phyloP scores from a whole-genome alignment of 768 basidiomycete species.

The Cytidiella melzeri region DNA sequence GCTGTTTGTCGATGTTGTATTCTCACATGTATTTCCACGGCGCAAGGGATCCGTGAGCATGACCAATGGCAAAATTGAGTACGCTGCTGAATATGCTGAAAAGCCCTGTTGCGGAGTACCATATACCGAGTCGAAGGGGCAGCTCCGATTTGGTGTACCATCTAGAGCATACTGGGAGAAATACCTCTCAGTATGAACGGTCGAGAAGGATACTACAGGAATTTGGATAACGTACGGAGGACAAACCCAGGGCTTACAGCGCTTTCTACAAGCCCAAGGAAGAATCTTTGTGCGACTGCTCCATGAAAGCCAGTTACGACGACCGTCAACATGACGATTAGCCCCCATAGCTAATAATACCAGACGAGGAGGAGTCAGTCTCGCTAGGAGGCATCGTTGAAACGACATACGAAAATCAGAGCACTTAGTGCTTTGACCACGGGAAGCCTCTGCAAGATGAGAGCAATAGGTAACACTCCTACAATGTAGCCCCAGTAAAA shows the following conservation, averaged over 20 bases:
- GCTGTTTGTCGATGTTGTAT: background rate
- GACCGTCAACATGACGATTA: slow-evolving; percentile 10
- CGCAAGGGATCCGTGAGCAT: slow-evolving; percentile 2
- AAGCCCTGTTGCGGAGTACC: slow-evolving; percentile 9
- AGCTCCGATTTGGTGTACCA: slow-evolving; percentile 12
- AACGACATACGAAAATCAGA: slow-evolving; percentile 4
- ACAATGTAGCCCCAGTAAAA: slow-evolving; percentile 12
- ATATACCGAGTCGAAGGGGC: slow-evolving; percentile 9
- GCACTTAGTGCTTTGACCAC: slow-evolving; percentile 6
- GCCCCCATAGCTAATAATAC: slow-evolving; percentile 5
- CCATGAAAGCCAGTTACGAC: slow-evolving; percentile 3
- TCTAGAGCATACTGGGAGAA: slow-evolving; percentile 5
- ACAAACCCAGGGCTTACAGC: slow-evolving; percentile 11
- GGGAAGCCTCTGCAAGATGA: slow-evolving; percentile 8
- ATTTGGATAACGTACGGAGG: background rate
- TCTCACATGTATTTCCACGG: slow-evolving; percentile 12
- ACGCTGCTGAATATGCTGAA: slow-evolving; percentile 12
- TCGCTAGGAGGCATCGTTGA: background rate
- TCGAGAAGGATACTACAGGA: background rate
- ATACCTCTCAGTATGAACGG: background rate
- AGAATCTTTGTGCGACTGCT: slow-evolving; percentile 7
- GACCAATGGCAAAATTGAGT: slow-evolving; percentile 10
- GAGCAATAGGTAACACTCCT: slow-evolving; percentile 10
- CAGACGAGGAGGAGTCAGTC: background rate
- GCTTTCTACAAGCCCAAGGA: slow-evolving; percentile 9